Evolutionary conservation across 176 grass and related monocot genomes (phyloP), one percentile per base, ranked within the genome.

Genomic region (Elaeis guineensis): DNA sequence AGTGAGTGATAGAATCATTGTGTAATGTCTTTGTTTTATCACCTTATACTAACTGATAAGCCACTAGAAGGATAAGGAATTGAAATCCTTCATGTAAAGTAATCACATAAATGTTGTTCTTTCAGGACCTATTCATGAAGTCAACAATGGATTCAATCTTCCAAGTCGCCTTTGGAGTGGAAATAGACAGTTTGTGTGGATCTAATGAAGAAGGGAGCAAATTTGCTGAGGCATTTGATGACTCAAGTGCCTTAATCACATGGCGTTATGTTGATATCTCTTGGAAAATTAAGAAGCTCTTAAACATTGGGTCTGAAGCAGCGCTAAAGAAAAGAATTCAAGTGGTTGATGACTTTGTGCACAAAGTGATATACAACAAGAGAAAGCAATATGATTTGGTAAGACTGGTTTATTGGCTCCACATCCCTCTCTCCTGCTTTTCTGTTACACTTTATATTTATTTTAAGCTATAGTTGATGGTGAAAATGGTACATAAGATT

Each of bases 121-220:
- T 18, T 18, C 70, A 84, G 77, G 74, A 28, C 5, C 62, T 87
- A 15, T 60, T 81, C 19, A 57, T 78, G 70, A 73, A 56, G 49
- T 80, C 79, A 0, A 83, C 89, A 14, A 83, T 92, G 80, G 89
- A 87, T 53, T 83, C 89, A 44, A 84, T 87, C 54, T 84, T 81
- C 58, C 71, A 65, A 21, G 69, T 87, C 19, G 72, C 60, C 1
- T 93, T 93, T 52, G 83, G 83, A 3, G 16, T 57, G 3, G 80
- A 93, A 25, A 49, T 93, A 30, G 61, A 81, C 64, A 67, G 64
- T n/a, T 15, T 84, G 23, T 49, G 50, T 19, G 75, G 72, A 16
- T 61, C 58, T 0, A 44, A 12, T 12, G 29, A 56, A 4, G 73
- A 69, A 8, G 89, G 89, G 12, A 55, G 20, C 28, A 58, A 54